Evolutionary conservation across 805 yeast genomes (phyloP).

Genomic region (Schwanniomyces vanrijiae): DNA sequence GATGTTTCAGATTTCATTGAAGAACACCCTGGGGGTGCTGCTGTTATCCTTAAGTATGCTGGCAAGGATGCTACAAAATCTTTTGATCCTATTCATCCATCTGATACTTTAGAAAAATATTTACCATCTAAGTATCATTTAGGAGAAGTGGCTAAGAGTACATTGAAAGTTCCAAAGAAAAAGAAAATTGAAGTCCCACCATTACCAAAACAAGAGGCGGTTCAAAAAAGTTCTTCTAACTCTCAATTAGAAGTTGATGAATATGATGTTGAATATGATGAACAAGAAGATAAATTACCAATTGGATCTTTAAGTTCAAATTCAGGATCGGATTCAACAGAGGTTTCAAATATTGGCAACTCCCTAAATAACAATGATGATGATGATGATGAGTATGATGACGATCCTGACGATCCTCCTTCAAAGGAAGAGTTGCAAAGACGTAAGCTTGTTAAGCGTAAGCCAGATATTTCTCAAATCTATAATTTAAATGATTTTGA

Average conservation of each 20-base stretch:
- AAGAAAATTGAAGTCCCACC: not conserved
- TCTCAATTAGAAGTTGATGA: slow-evolving; percentile 26
- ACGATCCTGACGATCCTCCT: slow-evolving; percentile 38
- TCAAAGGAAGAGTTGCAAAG: slow-evolving; percentile 25
- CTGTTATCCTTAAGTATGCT: slow-evolving; percentile 52
- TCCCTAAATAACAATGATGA: slow-evolving; percentile 8
- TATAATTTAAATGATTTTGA: slow-evolving; percentile 87
- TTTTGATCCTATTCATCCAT: slow-evolving; percentile 88
- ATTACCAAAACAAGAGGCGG: not conserved
- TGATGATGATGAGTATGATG: slow-evolving; percentile 35
- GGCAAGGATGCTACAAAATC: slow-evolving; percentile 67
- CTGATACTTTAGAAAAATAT: slow-evolving; percentile 75
- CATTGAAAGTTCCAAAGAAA: slow-evolving; percentile 5
- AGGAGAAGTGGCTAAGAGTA: slow-evolving; percentile 28
- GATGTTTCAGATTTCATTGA: slow-evolving; percentile 65
- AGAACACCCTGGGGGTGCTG: slow-evolving; percentile 64
- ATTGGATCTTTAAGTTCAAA: slow-evolving; percentile 9
- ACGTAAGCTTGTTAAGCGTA: slow-evolving; percentile 30
- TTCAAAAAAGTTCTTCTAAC: not conserved
- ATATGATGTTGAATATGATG: slow-evolving; percentile 43
- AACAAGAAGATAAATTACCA: slow-evolving; percentile 34
- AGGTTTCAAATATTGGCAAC: not conserved
- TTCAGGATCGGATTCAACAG: not conserved
- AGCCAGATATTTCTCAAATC: slow-evolving; percentile 70
- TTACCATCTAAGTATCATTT: slow-evolving; percentile 44